Evolutionary conservation across 495 filamentous ascomycete genomes (phyloP), one percentile per base, ranked within the genome.

Genomic region (Lasiosphaeria miniovina): DNA sequence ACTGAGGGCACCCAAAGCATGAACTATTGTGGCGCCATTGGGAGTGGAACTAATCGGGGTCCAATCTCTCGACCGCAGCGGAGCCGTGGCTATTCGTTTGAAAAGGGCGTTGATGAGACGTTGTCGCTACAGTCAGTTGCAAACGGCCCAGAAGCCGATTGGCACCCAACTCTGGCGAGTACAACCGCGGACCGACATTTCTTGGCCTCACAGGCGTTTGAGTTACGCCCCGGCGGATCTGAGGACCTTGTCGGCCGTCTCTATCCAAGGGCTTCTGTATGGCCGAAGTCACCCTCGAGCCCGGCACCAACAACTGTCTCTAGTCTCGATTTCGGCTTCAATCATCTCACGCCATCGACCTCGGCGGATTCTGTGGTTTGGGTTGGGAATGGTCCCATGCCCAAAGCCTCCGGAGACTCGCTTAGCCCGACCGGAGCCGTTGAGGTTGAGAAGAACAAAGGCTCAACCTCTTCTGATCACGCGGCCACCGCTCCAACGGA

Each of bases 61-160:
- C 43, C 38, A 9, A 31, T 8, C 15, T 46, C 32, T 52, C 50
- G 31, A 33, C 34, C 46, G 3, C 55, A 40, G n/a, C 52, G 54
- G 4, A 14, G 17, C 8, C 33, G 63, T 17, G 12, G 55, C 1
- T 65, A 65, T 32, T 65, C 63, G 12, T 65, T 65, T 35, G 49
- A 58, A n/a, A 49, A 54, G 31, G 63, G 63, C 4, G 55, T 49
- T 38, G 59, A 65, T 52, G 60, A 65, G 11, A n/a, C 56, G 4
- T 12, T 65, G 10, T 17, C 54, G 2, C 55, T 65, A 4, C 50
- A 54, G 1, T 45, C 59, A 7, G 49, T 55, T 14, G 15, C 34
- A 24, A 24, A 24, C 24, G 24, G 53, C 17, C 7, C 8, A 52
- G 24, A 5, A n/a, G 34, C 48, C 49, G 24, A 24, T 24, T 24